phyloP scores from a whole-genome alignment of 2,329 filamentous ascomycete genomes.

The Neospermospora avenae region DNA sequence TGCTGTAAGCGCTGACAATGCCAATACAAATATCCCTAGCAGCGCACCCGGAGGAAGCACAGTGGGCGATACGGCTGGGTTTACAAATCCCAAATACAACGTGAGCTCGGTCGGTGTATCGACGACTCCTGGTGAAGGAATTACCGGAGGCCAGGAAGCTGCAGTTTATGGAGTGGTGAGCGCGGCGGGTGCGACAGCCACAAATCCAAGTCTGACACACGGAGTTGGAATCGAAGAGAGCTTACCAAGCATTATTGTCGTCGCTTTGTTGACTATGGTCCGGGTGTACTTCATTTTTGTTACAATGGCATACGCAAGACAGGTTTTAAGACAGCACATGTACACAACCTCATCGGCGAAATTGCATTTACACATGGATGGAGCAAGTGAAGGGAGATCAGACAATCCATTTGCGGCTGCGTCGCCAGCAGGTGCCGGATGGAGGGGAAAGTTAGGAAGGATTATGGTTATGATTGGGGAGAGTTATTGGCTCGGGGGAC shows the following conservation, averaged over 20 bases:
- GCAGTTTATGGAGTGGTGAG: slow-evolving; percentile 43
- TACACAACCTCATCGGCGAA: slow-evolving; percentile 42
- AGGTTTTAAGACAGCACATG: slow-evolving; percentile 69
- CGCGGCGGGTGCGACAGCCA: slow-evolving; percentile 37
- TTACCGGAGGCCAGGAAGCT: slow-evolving; percentile 49
- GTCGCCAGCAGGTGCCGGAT: slow-evolving; percentile 73
- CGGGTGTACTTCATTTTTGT: slow-evolving; percentile 82
- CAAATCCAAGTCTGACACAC: slow-evolving; percentile 53
- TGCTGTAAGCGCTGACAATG: slow-evolving; percentile 46
- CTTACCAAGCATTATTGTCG: slow-evolving; percentile 74
- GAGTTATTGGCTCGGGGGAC: slow-evolving; percentile 77
- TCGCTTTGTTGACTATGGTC: slow-evolving; percentile 69
- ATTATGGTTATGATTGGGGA: slow-evolving; percentile 71
- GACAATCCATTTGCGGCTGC: slow-evolving; percentile 68
- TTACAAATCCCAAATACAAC: slow-evolving; percentile 61
- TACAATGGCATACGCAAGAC: slow-evolving; percentile 77
- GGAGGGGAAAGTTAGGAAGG: slow-evolving; percentile 75
- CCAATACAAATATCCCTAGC: slow-evolving; percentile 41
- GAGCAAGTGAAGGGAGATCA: slow-evolving; percentile 44
- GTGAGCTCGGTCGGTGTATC: slow-evolving; percentile 54
- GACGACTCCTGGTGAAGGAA: slow-evolving; percentile 43
- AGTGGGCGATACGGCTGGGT: slow-evolving; percentile 61
- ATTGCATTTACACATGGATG: slow-evolving; percentile 34
- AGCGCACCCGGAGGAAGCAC: slow-evolving; percentile 36
- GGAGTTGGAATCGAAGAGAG: slow-evolving; percentile 63